Percentiles rank a stretch among this genome's conserved stretches.
Evolutionary conservation across 805 yeast species (phyloP).

Genomic region (Kazachstania taianensis): DNA sequence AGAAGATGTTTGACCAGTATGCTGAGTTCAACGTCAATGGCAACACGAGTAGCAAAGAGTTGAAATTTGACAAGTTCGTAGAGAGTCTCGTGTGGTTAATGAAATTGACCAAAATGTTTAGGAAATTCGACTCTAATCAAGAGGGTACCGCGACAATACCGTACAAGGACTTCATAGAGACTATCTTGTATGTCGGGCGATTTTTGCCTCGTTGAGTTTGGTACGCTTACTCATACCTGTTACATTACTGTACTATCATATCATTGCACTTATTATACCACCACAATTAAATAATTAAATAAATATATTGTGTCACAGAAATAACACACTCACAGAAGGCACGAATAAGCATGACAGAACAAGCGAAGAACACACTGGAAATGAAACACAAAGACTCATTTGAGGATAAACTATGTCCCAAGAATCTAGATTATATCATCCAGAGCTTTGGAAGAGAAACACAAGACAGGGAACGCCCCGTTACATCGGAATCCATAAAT

Average conservation of each 20-base stretch:
- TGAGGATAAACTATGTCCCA: neutral
- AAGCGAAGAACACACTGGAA: too few species aligned
- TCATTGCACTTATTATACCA: too few species aligned
- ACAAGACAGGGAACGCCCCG: too few species aligned
- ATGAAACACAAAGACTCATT: too few species aligned
- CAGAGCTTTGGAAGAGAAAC: too few species aligned
- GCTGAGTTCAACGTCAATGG: constrained; percentile 24
- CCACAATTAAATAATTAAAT: too few species aligned
- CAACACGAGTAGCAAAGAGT: constrained; percentile 25
- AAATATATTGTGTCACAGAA: too few species aligned
- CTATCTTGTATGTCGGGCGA: constrained; percentile 33
- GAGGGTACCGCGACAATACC: constrained; percentile 63
- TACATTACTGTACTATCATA: too few species aligned
- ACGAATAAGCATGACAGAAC: too few species aligned
- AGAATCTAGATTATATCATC: too few species aligned
- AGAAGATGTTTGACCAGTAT: constrained; percentile 29
- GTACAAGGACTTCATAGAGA: constrained; percentile 56
- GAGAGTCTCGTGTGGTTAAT: constrained; percentile 70
- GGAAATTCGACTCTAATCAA: constrained; percentile 62
- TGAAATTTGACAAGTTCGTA: constrained; percentile 74
- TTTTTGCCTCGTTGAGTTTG: constrained; percentile 26
- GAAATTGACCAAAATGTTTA: constrained; percentile 68
- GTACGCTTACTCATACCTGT: too few species aligned
- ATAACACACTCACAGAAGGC: neutral
- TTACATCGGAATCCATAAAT: too few species aligned